Evolutionary conservation across 495 filamentous ascomycete species (phyloP).

Genomic region (Penicillium cinerascens): DNA sequence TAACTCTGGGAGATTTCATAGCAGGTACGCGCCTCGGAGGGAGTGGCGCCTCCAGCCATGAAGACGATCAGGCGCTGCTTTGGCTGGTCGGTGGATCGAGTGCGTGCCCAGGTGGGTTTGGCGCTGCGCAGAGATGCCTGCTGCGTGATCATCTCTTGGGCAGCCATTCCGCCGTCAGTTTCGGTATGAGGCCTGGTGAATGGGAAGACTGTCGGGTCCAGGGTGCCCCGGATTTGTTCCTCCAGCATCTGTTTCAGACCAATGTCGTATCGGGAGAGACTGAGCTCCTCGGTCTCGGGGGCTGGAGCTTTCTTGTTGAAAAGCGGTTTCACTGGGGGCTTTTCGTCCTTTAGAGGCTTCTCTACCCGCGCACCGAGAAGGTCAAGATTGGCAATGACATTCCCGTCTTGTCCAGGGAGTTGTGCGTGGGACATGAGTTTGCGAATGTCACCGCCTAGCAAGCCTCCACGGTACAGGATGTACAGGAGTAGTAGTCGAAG

Average conservation of each 20-base stretch:
- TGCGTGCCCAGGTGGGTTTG: constrained; percentile 92
- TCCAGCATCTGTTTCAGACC: constrained; percentile 65
- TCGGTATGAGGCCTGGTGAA: constrained; percentile 75
- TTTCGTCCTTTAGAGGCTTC: constrained; percentile 72
- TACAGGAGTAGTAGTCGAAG: constrained; percentile 83
- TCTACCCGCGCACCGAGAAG: constrained; percentile 74
- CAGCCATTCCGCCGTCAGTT: constrained; percentile 51
- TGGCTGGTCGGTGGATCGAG: constrained; percentile 71
- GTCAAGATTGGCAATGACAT: constrained; percentile 73
- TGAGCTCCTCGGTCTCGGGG: constrained; percentile 49
- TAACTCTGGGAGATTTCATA: constrained; percentile 75
- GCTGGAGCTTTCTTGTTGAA: constrained; percentile 60
- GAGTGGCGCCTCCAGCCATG: constrained; percentile 93
- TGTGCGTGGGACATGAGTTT: constrained; percentile 82
- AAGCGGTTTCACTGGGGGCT: constrained; percentile 57
- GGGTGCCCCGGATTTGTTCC: constrained; percentile 56
- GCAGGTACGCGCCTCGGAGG: constrained; percentile 81
- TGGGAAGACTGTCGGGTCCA: constrained; percentile 65
- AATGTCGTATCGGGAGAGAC: constrained; percentile 48
- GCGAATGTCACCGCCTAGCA: constrained; percentile 79
- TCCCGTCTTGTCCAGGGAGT: constrained; percentile 67
- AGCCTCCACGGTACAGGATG: constrained; percentile 80
- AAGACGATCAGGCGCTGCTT: constrained; percentile 91
- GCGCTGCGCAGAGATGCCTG: constrained; percentile 77
- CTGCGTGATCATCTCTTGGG: constrained; percentile 54